Conservation (phyloP, 2,329 filamentous ascomycete genomes). For the Talaromyces marneffei region DNA sequence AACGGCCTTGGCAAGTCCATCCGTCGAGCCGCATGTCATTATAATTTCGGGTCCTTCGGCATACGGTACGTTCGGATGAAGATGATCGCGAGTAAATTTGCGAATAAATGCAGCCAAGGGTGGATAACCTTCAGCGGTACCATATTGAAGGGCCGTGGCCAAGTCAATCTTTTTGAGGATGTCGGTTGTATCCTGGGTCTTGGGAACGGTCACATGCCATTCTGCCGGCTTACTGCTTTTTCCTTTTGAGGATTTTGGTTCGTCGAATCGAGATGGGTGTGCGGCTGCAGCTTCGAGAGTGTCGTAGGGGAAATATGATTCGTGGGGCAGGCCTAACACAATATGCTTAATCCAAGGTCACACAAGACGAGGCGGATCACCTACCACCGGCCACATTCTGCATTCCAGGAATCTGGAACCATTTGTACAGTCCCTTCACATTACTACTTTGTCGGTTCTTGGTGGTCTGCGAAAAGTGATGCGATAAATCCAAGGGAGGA, state of each 20-base stretch:
- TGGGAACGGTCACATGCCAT: constrained; percentile 66
- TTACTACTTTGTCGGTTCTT: constrained; percentile 58
- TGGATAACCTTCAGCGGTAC: constrained; percentile 73
- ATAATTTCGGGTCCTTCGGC: constrained; percentile 68
- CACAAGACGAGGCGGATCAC: constrained; percentile 6
- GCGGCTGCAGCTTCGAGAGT: constrained; percentile 79
- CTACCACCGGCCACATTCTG: constrained; percentile 56
- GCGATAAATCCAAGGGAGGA: constrained; percentile 66
- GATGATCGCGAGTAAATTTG: constrained; percentile 66
- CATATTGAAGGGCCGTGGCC: constrained; percentile 78
- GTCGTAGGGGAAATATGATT: constrained; percentile 81
- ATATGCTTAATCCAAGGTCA: not conserved
- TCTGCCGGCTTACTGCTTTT: constrained; percentile 29
- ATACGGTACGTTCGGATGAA: constrained; percentile 80
- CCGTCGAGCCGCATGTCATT: constrained; percentile 74
- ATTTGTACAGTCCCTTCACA: constrained; percentile 82
- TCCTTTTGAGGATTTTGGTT: constrained; percentile 42
- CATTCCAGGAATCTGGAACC: constrained; percentile 61
- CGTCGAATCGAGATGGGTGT: constrained; percentile 66
- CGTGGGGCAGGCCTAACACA: constrained; percentile 65
- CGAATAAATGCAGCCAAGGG: constrained; percentile 71
- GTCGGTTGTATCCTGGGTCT: constrained; percentile 55
- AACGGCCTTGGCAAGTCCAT: constrained; percentile 74
- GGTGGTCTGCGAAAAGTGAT: constrained; percentile 69
- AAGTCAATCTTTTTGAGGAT: constrained; percentile 69